Evolutionary conservation across 2,329 filamentous ascomycete species (phyloP), one percentile per base, ranked within the genome.

Genomic region (Tolypocladium ovalisporum): DNA sequence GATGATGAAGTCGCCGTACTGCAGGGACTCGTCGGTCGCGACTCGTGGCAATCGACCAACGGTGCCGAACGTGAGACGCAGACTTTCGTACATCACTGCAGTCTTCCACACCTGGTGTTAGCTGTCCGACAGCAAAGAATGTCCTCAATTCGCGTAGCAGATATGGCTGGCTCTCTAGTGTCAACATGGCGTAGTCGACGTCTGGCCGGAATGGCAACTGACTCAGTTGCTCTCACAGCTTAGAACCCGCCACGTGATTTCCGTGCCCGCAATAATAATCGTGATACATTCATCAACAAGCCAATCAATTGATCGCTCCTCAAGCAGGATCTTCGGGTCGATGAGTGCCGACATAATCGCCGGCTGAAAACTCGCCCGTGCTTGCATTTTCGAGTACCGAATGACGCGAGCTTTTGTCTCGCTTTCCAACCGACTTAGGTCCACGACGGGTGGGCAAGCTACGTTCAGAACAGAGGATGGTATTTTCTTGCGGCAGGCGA

Each of bases 161-260:
- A 39, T 61, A 63, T 6, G 60, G 59, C 15, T 61, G 56, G 8
- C 19, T 29, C 39, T 62, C 59, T 9, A 63, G 60, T 34, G 61
- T 29, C n/a, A 52, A 22, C 40, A 58, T 54, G 37, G 61, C 56
- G 47, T 56, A 54, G 37, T 40, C 37, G n/a, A n/a, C 56, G 35
- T 60, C 56, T 35, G 54, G 29, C 54, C 55, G 55, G 15, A 49
- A 39, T 24, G 59, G 56, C 29, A 58, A 24, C 24, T 54, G 36
- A 49, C 54, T 52, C 49, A 60, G 40, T 52, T 62, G 59, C 17
- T 55, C 56, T 17, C 58, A 58, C 17, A 63, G 52, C n/a, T 58
- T 61, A n/a, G n/a, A n/a, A n/a, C n/a, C n/a, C n/a, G n/a, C n/a
- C n/a, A n/a, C n/a, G n/a, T n/a, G n/a, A n/a, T n/a, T n/a, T n/a